Evolutionary conservation across 495 filamentous ascomycete genomes (phyloP).

Genomic region (Lophiostoma macrostomum): DNA sequence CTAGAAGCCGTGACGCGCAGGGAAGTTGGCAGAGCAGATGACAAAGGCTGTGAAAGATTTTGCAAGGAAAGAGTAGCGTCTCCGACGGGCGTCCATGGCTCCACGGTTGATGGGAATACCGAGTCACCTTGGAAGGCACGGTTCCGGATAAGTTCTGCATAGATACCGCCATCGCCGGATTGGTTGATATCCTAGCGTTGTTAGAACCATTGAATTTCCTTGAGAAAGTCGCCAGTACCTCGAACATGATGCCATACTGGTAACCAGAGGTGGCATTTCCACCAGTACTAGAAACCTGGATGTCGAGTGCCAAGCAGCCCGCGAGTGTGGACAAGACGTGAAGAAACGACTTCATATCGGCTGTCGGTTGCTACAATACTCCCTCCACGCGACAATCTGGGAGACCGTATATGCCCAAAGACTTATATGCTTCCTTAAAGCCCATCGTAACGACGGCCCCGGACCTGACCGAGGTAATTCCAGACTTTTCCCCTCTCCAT

Average conservation of each 20-base stretch:
- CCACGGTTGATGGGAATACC: constrained; percentile 39
- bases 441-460: no score
- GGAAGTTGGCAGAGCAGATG: constrained; percentile 55
- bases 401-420: neutral
- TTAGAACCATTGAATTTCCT: neutral
- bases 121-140: constrained; percentile 63
- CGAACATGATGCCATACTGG: constrained; percentile 62
- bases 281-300: constrained; percentile 46
- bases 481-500: neutral
- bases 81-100: constrained; percentile 56
- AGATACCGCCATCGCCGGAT: constrained; percentile 73
- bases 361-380: neutral
- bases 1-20: constrained; percentile 49
- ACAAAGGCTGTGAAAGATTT: constrained; percentile 47
- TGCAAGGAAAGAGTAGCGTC: constrained; percentile 51
- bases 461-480: neutral
- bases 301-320: constrained; percentile 24
- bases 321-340: constrained; percentile 10
- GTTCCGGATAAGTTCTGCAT: constrained; percentile 70
- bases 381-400: neutral
- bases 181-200: constrained; percentile 62
- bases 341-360: constrained; percentile 7
- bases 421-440: neutral
- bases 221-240: constrained; percentile 43
- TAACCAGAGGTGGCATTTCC: constrained; percentile 54